Conservation (phyloP, 108 stramenopile species). For the Craspedostauros australis region DNA sequence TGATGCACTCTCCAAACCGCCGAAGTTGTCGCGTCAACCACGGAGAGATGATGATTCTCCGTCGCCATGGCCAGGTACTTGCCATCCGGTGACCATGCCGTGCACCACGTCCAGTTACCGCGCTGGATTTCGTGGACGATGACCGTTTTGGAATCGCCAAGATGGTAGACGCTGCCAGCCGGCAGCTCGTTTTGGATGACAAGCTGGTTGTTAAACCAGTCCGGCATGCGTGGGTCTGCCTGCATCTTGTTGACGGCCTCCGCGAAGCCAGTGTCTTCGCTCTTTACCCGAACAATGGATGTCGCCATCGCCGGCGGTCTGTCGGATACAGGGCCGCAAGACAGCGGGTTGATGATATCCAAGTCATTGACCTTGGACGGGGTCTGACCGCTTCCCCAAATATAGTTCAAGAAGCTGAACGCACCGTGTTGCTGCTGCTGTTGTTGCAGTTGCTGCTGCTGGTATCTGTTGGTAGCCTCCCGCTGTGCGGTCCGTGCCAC, state of each 20-base stretch:
- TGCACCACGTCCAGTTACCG: conserved; percentile 55
- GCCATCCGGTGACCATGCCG: conserved; percentile 69
- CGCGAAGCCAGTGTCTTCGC: neutral
- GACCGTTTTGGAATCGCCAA: conserved; percentile 34
- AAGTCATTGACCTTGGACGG: neutral
- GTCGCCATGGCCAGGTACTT: conserved; percentile 59
- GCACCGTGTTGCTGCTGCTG: neutral
- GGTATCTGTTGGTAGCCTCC: neutral
- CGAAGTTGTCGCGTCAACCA: conserved; percentile 44
- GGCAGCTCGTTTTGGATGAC: conserved; percentile 2
- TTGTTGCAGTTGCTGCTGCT: neutral
- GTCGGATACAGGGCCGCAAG: too few relatives aligned
- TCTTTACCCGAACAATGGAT: neutral
- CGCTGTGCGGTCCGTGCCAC: neutral
- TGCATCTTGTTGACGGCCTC: neutral
- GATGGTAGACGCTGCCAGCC: conserved; percentile 21
- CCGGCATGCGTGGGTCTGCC: conserved; percentile 20
- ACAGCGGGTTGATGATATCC: neutral
- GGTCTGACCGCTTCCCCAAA: conserved; percentile 3
- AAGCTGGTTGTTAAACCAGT: conserved; percentile 37
- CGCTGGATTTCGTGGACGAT: conserved; percentile 46
- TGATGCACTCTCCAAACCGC: conserved; percentile 56
- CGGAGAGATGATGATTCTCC: conserved; percentile 61
- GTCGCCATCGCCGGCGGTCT: too few relatives aligned
- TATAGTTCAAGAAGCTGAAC: neutral